Percentiles rank a stretch among this genome's conserved stretches.
Conservation (phyloP, 257 asterid species). For the Nicotiana benthamiana region DNA sequence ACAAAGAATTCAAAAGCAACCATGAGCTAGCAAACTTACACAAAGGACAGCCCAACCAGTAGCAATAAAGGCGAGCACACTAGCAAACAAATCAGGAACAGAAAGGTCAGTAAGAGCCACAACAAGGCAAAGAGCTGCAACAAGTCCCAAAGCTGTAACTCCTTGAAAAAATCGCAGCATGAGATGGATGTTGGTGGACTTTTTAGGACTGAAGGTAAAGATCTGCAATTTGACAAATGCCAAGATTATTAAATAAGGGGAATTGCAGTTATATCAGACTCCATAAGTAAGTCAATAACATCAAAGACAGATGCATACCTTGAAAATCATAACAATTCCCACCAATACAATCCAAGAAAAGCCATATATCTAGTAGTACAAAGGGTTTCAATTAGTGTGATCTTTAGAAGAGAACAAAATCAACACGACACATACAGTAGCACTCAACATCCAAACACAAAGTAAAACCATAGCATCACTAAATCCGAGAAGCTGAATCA, state of each 20-base stretch:
- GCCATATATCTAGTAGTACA: slow-evolving; percentile 58
- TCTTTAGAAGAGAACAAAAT: background rate
- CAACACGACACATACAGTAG: background rate
- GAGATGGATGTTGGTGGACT: slow-evolving; percentile 77
- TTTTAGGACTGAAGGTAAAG: slow-evolving; percentile 77
- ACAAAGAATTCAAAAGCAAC: background rate
- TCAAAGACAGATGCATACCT: slow-evolving; percentile 39
- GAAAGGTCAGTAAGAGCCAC: slow-evolving; percentile 59
- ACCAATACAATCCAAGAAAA: slow-evolving; percentile 86
- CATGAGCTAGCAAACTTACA: slow-evolving; percentile 41
- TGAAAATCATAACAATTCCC: slow-evolving; percentile 73
- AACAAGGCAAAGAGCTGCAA: slow-evolving; percentile 69
- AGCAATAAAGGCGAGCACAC: slow-evolving; percentile 93
- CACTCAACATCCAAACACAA: background rate
- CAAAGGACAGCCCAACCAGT: slow-evolving; percentile 89
- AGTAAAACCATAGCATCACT: background rate
- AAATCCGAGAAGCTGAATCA: background rate
- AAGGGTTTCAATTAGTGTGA: background rate
- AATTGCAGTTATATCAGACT: background rate
- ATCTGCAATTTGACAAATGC: slow-evolving; percentile 38
- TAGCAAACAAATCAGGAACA: slow-evolving; percentile 73
- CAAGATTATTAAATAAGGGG: background rate
- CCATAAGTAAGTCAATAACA: background rate
- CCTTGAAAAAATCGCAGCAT: slow-evolving; percentile 96
- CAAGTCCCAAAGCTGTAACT: slow-evolving; percentile 67